Evolutionary conservation across 1,139 yeast genomes (phyloP).

Genomic region (Saccharomycopsis hybrid): DNA sequence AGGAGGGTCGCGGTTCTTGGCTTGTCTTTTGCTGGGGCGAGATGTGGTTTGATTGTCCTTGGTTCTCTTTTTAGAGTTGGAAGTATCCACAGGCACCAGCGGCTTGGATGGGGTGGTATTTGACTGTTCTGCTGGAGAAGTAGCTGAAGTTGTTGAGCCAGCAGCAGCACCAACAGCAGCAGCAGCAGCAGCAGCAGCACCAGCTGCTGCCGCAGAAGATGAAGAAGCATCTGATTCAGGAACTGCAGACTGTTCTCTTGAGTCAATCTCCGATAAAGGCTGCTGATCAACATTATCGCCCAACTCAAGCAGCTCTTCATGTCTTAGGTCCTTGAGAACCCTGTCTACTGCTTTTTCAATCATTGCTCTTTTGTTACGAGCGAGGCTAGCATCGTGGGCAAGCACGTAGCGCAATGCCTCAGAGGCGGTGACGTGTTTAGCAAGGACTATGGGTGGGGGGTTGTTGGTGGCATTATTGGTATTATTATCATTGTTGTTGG

Average conservation of each 20-base stretch:
- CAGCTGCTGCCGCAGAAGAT: not conserved
- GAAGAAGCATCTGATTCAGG: not conserved
- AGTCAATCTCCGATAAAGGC: slow-evolving; percentile 11
- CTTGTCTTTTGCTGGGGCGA: slow-evolving; percentile 36
- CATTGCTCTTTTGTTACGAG: slow-evolving; percentile 55
- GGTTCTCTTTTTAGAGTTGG: slow-evolving; percentile 31
- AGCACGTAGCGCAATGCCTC: slow-evolving; percentile 53
- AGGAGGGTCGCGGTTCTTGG: slow-evolving; percentile 68
- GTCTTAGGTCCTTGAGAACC: slow-evolving; percentile 55
- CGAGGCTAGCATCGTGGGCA: slow-evolving; percentile 54
- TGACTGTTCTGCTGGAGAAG: slow-evolving; percentile 26
- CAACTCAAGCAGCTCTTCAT: slow-evolving; percentile 21
- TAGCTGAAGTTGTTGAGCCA: slow-evolving; percentile 22
- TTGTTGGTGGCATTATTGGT: slow-evolving; percentile 23
- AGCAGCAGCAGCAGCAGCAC: not conserved
- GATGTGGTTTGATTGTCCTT: slow-evolving; percentile 29
- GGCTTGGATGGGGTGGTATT: slow-evolving; percentile 23
- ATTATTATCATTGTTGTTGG: slow-evolving; percentile 28
- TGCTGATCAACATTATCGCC: slow-evolving; percentile 2
- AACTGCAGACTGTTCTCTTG: not conserved
- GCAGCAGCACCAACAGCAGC: not conserved
- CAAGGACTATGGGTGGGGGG: slow-evolving; percentile 36
- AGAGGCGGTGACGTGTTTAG: slow-evolving; percentile 45
- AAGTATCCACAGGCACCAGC: slow-evolving; percentile 17
- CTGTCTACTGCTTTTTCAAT: slow-evolving; percentile 61